Evolutionary conservation across 352 stramenopile genomes (phyloP).

Genomic region (Phytophthora colocasiae): DNA sequence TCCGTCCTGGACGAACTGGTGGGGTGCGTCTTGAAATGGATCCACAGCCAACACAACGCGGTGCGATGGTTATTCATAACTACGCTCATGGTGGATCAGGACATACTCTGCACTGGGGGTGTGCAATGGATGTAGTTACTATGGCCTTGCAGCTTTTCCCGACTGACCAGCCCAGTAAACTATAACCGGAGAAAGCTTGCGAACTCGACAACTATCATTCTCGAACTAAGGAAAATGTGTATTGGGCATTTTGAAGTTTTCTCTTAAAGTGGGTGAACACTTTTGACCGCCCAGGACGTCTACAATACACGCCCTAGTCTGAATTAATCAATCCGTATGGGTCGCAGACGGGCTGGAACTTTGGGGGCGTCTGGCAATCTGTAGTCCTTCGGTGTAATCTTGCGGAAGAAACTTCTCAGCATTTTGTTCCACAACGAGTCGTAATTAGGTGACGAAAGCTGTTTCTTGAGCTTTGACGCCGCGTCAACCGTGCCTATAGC

Average conservation of each 20-base stretch:
- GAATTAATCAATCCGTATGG: too few relatives aligned
- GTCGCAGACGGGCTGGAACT: not conserved
- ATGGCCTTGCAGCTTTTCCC: conserved; percentile 39
- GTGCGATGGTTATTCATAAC: conserved; percentile 73
- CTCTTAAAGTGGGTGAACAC: too few relatives aligned
- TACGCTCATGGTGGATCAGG: conserved; percentile 72
- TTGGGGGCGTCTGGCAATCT: not conserved
- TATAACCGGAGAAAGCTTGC: not conserved
- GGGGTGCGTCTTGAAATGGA: conserved; percentile 64
- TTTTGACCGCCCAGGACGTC: too few relatives aligned
- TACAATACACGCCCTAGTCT: too few relatives aligned
- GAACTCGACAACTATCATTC: too few relatives aligned
- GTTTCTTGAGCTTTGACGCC: not conserved
- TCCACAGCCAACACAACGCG: conserved; percentile 30
- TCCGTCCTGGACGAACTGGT: conserved; percentile 49
- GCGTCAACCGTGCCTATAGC: not conserved
- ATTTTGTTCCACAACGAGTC: not conserved
- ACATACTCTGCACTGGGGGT: conserved; percentile 78
- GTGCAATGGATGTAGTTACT: conserved; percentile 56
- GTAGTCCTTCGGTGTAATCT: not conserved
- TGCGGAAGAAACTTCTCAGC: not conserved
- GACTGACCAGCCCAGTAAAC: not conserved
- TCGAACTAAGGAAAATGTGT: too few relatives aligned
- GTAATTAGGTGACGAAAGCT: not conserved
- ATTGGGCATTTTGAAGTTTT: too few relatives aligned